Evolutionary conservation across 148 eudicot species (phyloP).

Genomic region (Mesembryanthemum crystallinum): DNA sequence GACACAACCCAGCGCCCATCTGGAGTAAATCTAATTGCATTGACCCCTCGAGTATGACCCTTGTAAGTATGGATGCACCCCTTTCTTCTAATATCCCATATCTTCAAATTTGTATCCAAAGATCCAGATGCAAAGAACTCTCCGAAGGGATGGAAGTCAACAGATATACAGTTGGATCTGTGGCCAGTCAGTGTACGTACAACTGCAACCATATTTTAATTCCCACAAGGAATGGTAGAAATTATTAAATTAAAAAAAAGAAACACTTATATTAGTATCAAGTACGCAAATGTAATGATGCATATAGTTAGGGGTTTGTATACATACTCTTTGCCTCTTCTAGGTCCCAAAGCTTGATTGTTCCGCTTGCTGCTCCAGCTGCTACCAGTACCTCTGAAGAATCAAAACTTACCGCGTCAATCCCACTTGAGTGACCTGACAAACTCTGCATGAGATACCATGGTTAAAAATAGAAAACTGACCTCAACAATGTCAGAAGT

Average conservation of each 20-base stretch:
- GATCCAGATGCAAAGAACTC: constrained; percentile 99
- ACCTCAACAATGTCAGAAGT: constrained; percentile 12
- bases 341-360: constrained; percentile 97
- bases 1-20: constrained; percentile 99
- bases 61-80: constrained; percentile 97
- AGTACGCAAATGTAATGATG: neutral
- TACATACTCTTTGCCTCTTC: constrained; percentile 96
- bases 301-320: neutral
- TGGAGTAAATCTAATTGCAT: constrained; percentile 90
- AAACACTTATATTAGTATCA: constrained; percentile 12
- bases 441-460: constrained; percentile 55
- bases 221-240: neutral
- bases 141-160: constrained; percentile 98
- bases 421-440: constrained; percentile 97
- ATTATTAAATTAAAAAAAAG: neutral
- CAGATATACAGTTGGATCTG: constrained; percentile 92
- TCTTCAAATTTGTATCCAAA: constrained; percentile 90
- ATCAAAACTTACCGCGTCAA: constrained; percentile 94
- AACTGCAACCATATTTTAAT: constrained; percentile 42
- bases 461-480: constrained; percentile 13
- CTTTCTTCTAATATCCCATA: constrained; percentile 96
- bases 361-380: constrained; percentile 99
- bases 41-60: constrained; percentile 98
- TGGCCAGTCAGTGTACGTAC: constrained; percentile 97
- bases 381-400: constrained; percentile 95